phyloP scores from a whole-genome alignment of 768 basidiomycete species.

The Suillus subluteus region DNA sequence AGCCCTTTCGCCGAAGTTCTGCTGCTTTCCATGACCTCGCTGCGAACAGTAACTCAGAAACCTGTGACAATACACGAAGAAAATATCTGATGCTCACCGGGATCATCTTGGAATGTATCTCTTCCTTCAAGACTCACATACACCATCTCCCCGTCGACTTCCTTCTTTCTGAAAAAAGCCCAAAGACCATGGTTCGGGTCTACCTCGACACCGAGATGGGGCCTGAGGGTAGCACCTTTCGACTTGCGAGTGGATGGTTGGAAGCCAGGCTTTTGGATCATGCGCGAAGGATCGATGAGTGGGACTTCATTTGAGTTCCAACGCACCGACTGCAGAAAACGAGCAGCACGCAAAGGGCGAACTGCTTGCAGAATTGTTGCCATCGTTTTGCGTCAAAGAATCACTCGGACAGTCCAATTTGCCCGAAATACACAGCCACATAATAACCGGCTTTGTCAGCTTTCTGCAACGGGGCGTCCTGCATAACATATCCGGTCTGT shows the following conservation, averaged over 20 bases:
- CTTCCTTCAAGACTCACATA: constrained; percentile 52
- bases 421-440: constrained; percentile 26
- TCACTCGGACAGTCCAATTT: constrained; percentile 4
- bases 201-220: constrained; percentile 46
- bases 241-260: constrained; percentile 10
- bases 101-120: constrained; percentile 33
- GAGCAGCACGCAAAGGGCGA: constrained; percentile 23
- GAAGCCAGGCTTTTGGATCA: constrained; percentile 7
- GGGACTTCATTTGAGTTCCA: constrained; percentile 27
- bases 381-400: constrained; percentile 21
- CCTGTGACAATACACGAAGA: background rate
- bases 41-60: constrained; percentile 36
- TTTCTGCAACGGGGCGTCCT: background rate
- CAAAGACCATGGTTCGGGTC: constrained; percentile 75
- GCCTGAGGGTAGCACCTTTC: constrained; percentile 39
- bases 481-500: too few relatives aligned
- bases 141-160: constrained; percentile 50
- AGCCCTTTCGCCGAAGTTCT: constrained; percentile 89
- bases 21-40: constrained; percentile 87
- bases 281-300: constrained; percentile 9
- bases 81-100: constrained; percentile 35
- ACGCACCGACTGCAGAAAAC: constrained; percentile 20
- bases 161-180: constrained; percentile 71
- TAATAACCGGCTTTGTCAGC: constrained; percentile 13
- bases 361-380: constrained; percentile 23